Conservation (phyloP, 2,329 filamentous ascomycete genomes). For the Trichophyton rubrum region DNA sequence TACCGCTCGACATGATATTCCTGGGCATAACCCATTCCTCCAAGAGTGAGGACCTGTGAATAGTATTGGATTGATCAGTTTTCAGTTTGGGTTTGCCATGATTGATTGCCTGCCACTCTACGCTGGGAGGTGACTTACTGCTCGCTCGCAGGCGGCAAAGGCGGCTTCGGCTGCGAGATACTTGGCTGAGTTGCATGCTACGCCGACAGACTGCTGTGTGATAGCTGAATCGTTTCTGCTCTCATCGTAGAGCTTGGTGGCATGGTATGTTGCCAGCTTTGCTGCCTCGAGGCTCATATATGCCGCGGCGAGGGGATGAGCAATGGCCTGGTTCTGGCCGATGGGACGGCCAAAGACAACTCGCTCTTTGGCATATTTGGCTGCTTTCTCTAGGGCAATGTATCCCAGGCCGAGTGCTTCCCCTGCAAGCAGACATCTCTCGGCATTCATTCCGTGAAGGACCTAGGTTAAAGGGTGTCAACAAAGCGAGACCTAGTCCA, state of each 20-base stretch:
- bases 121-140: slow-evolving; percentile 39
- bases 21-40: slow-evolving; percentile 52
- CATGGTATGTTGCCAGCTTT: slow-evolving; percentile 50
- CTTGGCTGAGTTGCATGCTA: slow-evolving; percentile 47
- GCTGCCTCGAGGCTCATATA: slow-evolving; percentile 52
- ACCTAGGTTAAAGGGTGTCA: slow-evolving; percentile 25
- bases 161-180: slow-evolving; percentile 50
- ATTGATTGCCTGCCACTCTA: not conserved
- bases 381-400: slow-evolving; percentile 51
- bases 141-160: slow-evolving; percentile 47
- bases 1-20: slow-evolving; percentile 53
- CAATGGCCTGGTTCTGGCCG: slow-evolving; percentile 48
- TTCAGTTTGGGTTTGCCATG: not conserved
- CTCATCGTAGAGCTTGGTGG: slow-evolving; percentile 45
- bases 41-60: slow-evolving; percentile 35
- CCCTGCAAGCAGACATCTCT: slow-evolving; percentile 61
- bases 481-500: not conserved
- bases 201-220: slow-evolving; percentile 45
- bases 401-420: slow-evolving; percentile 73
- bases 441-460: slow-evolving; percentile 68
- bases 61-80: not conserved
- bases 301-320: slow-evolving; percentile 46
- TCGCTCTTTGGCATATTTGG: slow-evolving; percentile 53
- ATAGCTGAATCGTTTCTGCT: slow-evolving; percentile 42
- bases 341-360: slow-evolving; percentile 48